Conservation (phyloP, 306 rosid genomes). For the Pachyrhizus erosus region DNA sequence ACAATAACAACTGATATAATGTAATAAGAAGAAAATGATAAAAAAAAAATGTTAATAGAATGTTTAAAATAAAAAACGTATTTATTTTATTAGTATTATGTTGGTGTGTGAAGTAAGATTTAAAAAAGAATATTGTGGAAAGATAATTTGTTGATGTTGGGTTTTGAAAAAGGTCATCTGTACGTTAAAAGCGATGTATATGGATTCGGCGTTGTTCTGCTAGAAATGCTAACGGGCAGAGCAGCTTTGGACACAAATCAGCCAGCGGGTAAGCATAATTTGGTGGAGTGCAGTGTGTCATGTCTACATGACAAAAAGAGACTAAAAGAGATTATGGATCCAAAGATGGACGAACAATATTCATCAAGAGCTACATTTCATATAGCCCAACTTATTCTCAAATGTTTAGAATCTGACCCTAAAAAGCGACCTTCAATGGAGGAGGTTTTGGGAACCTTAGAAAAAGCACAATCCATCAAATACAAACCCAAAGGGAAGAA, state of each 20-base stretch:
- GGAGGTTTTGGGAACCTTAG: slow-evolving; percentile 52
- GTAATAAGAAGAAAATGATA: too few species aligned
- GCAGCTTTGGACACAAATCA: slow-evolving; percentile 60
- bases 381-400: slow-evolving; percentile 54
- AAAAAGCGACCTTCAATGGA: slow-evolving; percentile 74
- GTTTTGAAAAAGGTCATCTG: slow-evolving; percentile 92
- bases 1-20: too few species aligned
- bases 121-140: too few species aligned
- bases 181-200: slow-evolving; percentile 87
- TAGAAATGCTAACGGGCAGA: slow-evolving; percentile 74
- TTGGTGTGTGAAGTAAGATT: too few species aligned
- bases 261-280: slow-evolving; percentile 40
- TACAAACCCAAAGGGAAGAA: slow-evolving; percentile 49
- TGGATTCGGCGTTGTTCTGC: slow-evolving; percentile 88
- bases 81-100: too few species aligned
- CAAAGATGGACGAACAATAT: slow-evolving; percentile 44
- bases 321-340: slow-evolving; percentile 62
- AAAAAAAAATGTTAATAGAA: too few species aligned
- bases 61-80: too few species aligned
- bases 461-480: slow-evolving; percentile 39
- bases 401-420: slow-evolving; percentile 67
- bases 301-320: slow-evolving; percentile 55
- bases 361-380: slow-evolving; percentile 52
- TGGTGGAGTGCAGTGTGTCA: slow-evolving; percentile 55
- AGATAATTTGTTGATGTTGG: too few species aligned